Conservation (phyloP, 768 basidiomycete genomes). For the Phlebiopsis flavidoalba region DNA sequence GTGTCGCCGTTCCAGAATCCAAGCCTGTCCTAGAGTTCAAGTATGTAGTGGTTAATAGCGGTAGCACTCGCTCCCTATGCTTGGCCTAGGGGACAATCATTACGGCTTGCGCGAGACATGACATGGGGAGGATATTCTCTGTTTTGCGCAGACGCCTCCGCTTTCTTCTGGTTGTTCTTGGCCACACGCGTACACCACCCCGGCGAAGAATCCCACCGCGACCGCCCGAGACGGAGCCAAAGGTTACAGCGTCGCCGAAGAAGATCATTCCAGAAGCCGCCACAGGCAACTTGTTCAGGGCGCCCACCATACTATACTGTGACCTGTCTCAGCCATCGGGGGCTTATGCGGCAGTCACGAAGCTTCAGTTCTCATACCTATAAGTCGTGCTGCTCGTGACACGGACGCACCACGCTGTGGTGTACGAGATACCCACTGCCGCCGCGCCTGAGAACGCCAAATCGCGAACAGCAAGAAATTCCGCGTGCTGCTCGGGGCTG, state of each 20-base stretch:
- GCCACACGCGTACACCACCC: conserved; percentile 89
- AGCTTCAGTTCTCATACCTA: conserved; percentile 59
- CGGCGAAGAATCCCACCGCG: conserved; percentile 84
- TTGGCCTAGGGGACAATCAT: conserved; percentile 5
- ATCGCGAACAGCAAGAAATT: conserved; percentile 80
- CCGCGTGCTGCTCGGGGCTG: conserved; percentile 82
- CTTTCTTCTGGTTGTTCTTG: conserved; percentile 88
- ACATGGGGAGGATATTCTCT: conserved; percentile 56
- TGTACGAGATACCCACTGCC: conserved; percentile 96
- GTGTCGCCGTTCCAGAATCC: not conserved
- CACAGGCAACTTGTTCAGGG: conserved; percentile 95
- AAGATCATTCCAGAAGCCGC: conserved; percentile 99
- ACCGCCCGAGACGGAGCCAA: conserved; percentile 89
- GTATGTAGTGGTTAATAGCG: too few relatives aligned
- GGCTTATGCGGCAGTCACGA: not conserved
- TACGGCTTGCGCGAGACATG: conserved; percentile 40
- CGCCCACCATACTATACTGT: conserved; percentile 89
- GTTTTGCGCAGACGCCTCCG: conserved; percentile 51
- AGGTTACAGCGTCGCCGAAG: conserved; percentile 86
- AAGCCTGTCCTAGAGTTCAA: not conserved
- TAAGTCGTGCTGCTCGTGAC: conserved; percentile 98
- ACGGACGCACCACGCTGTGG: conserved; percentile 97
- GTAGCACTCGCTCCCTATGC: too few relatives aligned
- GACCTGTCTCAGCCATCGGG: conserved; percentile 1
- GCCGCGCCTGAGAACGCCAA: conserved; percentile 95